Percentiles rank a stretch among this genome's conserved stretches.
phyloP scores from a whole-genome alignment of 2,329 filamentous ascomycete species.

The Sclerotinia subarctica region DNA sequence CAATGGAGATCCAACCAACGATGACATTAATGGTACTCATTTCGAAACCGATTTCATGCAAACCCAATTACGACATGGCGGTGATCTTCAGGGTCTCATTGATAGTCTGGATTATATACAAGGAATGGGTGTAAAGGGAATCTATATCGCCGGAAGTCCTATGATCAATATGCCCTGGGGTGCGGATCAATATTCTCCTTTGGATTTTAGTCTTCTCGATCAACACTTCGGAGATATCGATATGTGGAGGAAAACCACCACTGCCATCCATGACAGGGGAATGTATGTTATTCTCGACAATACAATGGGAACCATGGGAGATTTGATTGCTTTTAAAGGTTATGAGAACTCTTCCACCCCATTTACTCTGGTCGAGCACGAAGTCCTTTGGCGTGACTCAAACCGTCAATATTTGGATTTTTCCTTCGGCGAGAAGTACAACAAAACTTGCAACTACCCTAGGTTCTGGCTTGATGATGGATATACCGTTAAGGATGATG shows the following conservation, averaged over 20 bases:
- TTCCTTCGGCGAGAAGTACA: constrained; percentile 51
- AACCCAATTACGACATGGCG: constrained; percentile 62
- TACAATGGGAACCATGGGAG: constrained; percentile 57
- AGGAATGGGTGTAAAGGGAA: constrained; percentile 60
- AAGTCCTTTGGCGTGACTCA: constrained; percentile 53
- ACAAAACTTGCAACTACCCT: constrained; percentile 55
- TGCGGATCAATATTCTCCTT: constrained; percentile 56
- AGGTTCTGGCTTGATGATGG: constrained; percentile 60
- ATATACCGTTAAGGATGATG: constrained; percentile 40
- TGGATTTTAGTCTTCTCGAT: constrained; percentile 62
- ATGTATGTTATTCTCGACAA: constrained; percentile 68
- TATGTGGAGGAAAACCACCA: constrained; percentile 55
- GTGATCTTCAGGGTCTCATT: constrained; percentile 55
- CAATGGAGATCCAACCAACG: constrained; percentile 58
- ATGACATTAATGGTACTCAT: constrained; percentile 57
- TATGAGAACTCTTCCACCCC: constrained; percentile 57
- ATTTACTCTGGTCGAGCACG: constrained; percentile 51
- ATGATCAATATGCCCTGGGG: constrained; percentile 65
- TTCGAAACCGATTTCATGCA: constrained; percentile 60
- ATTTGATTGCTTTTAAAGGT: constrained; percentile 60
- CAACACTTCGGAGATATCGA: constrained; percentile 59
- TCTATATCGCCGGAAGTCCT: constrained; percentile 55
- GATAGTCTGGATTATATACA: constrained; percentile 62
- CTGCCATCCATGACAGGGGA: constrained; percentile 57
- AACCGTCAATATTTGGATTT: constrained; percentile 58